These are phyloP conservation scores for Diaporthe aspalathi DNA, from an alignment of 2,329 filamentous ascomycete species.

Conservation along the genomic window DNA sequence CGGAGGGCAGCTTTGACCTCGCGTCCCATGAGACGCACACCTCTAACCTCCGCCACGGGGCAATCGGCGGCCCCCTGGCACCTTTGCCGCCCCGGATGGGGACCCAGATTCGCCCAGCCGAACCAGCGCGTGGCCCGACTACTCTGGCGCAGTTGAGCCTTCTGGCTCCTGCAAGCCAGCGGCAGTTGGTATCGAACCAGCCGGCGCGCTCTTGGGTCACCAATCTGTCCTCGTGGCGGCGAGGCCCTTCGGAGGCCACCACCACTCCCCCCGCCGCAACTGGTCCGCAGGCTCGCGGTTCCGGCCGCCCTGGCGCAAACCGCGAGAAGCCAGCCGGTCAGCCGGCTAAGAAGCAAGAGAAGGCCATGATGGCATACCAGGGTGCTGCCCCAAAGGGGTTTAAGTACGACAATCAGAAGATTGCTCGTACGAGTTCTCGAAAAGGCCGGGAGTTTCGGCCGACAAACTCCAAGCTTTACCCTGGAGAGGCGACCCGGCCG, in stretches of 20 bases:
- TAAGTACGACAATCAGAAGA: not conserved
- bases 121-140: not conserved
- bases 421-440: too few relatives aligned
- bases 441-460: slow-evolving; percentile 24
- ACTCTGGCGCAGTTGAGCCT: not conserved
- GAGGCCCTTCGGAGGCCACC: not conserved
- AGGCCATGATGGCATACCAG: not conserved
- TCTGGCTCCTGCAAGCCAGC: not conserved
- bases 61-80: not conserved
- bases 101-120: not conserved
- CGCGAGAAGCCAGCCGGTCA: too few relatives aligned
- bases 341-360: not conserved
- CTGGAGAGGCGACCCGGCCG: not conserved
- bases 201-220: not conserved
- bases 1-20: not conserved
- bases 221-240: not conserved
- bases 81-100: too few relatives aligned
- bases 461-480: slow-evolving; percentile 20
- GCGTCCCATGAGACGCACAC: not conserved
- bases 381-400: fast-evolving
- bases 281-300: not conserved
- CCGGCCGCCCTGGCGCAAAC: too few relatives aligned
- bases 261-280: not conserved
- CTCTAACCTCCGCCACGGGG: not conserved
- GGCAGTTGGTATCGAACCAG: not conserved